phyloP scores from a whole-genome alignment of 2,329 filamentous ascomycete species.

The Penicillium concentricum region DNA sequence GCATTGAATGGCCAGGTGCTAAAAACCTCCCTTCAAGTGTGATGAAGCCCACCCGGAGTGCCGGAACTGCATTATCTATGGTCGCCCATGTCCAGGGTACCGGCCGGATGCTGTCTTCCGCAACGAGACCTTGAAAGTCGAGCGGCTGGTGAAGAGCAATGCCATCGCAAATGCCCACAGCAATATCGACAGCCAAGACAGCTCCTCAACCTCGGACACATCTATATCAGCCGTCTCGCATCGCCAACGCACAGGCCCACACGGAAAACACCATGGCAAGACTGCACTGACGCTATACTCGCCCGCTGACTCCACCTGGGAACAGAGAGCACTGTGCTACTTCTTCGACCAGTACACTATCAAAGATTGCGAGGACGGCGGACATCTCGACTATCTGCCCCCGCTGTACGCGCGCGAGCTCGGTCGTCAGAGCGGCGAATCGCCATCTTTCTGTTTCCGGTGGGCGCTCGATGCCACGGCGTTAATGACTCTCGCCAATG shows the following conservation, averaged over 20 bases:
- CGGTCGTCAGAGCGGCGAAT: slow-evolving; percentile 4
- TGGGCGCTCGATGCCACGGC: slow-evolving; percentile 38
- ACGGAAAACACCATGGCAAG: not conserved
- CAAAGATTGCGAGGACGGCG: slow-evolving; percentile 24
- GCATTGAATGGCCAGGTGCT: not conserved
- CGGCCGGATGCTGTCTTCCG: slow-evolving; percentile 36
- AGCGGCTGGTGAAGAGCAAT: slow-evolving; percentile 27
- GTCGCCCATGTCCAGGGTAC: slow-evolving; percentile 39
- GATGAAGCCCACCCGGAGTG: slow-evolving; percentile 39
- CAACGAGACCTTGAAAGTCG: slow-evolving; percentile 34
- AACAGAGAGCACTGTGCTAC: slow-evolving; percentile 40
- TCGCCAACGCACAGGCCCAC: not conserved
- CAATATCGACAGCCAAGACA: not conserved
- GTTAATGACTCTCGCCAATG: slow-evolving; percentile 34
- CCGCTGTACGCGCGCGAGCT: slow-evolving; percentile 33
- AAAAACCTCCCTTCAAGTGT: slow-evolving; percentile 25
- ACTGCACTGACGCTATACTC: slow-evolving; percentile 17
- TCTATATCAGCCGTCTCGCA: not conserved
- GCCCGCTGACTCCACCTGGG: slow-evolving; percentile 33
- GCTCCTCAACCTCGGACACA: slow-evolving; percentile 1
- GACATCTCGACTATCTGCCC: slow-evolving; percentile 39
- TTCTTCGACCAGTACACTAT: slow-evolving; percentile 44
- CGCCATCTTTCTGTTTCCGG: slow-evolving; percentile 30
- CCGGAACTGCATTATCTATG: slow-evolving; percentile 38
- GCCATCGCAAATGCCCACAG: not conserved